phyloP scores from a whole-genome alignment of 805 yeast genomes.

The Nakazawaea laoshanensis region DNA sequence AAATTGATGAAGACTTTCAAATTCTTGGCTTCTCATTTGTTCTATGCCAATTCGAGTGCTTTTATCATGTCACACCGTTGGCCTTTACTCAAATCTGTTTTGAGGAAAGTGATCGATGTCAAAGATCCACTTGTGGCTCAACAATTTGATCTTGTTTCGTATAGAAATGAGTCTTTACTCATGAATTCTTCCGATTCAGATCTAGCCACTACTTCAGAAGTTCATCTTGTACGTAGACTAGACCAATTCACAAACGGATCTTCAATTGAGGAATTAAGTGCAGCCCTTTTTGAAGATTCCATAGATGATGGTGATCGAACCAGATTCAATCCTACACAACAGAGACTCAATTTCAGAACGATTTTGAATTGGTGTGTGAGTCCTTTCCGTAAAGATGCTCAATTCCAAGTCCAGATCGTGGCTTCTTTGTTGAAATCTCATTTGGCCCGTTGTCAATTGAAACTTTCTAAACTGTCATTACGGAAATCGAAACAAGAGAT shows the following conservation, averaged over 20 bases:
- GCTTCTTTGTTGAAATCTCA: constrained; percentile 17
- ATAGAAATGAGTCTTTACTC: constrained; percentile 66
- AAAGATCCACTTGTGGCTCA: constrained; percentile 25
- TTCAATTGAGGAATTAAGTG: constrained; percentile 15
- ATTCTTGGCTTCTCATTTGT: constrained; percentile 30
- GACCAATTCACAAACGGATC: constrained; percentile 16
- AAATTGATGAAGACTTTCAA: constrained; percentile 15
- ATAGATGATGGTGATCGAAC: constrained; percentile 3
- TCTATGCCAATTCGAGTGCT: constrained; percentile 44
- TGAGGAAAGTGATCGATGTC: constrained; percentile 32
- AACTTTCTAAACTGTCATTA: constrained; percentile 10
- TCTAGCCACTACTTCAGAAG: constrained; percentile 11
- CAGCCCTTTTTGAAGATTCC: constrained; percentile 15
- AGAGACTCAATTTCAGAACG: constrained; percentile 17
- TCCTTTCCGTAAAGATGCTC: constrained; percentile 12
- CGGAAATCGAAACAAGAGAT: constrained; percentile 20
- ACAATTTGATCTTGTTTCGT: constrained; percentile 52
- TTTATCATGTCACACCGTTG: constrained; percentile 61
- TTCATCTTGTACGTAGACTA: constrained; percentile 17
- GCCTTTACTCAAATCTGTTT: constrained; percentile 40
- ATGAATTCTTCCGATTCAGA: constrained; percentile 25
- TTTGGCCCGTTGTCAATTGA: not conserved
- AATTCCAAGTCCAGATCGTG: constrained; percentile 16
- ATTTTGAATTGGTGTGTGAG: constrained; percentile 23
- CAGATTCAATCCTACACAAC: constrained; percentile 9